Base-by-base conservation (phyloP, 306 rosid species). In the Purshia tridentata region DNA sequence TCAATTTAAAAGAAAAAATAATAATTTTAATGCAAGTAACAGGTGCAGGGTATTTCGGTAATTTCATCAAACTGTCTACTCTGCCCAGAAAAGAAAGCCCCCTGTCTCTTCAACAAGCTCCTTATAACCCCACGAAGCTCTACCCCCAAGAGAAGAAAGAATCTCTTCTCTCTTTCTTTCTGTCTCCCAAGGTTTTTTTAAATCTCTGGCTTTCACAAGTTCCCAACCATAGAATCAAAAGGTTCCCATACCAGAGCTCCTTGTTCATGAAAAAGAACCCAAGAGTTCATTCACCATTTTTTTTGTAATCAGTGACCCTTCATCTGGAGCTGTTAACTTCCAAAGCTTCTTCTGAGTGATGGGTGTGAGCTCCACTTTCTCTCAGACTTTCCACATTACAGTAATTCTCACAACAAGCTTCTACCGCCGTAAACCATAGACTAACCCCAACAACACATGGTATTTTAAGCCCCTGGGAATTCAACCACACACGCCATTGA, bases 81-180 rank as follows among this genome's bases (percentile, higher is more conserved):
- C 58, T 46, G 8, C 2, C 49, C 42, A 9, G 37, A 50, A 59
- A 76, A 50, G 80, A 69, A 69, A 76, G 51, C 64, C 60, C 52
- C 73, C 75, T 8, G 67, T 82, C 85, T 70, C 74, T 77, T 70
- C 80, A 58, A 6, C 74, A 51, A 70, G 72, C 88, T 85, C 83
- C 78, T 83, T 86, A 86, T 83, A 88, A 90, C 76, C 82, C 84
- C 85, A 72, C 82, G 83, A 77, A 76, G 84, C 78, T 65, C 85
- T 80, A 69, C 77, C 64, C 76, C 85, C 73, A 73, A 52, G 22
- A 60, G 81, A 75, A 79, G 88, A 85, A 68, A 79, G 88, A 85
- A 68, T 83, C 84, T 59, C 66, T 41, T 70, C 80, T 44, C 72
- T 63, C 48, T 69, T 80, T 51, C 80, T 20, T 35, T 46, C 70